Conservation (phyloP, 2,329 filamentous ascomycete genomes). For the Ceratocystis albifundus region DNA sequence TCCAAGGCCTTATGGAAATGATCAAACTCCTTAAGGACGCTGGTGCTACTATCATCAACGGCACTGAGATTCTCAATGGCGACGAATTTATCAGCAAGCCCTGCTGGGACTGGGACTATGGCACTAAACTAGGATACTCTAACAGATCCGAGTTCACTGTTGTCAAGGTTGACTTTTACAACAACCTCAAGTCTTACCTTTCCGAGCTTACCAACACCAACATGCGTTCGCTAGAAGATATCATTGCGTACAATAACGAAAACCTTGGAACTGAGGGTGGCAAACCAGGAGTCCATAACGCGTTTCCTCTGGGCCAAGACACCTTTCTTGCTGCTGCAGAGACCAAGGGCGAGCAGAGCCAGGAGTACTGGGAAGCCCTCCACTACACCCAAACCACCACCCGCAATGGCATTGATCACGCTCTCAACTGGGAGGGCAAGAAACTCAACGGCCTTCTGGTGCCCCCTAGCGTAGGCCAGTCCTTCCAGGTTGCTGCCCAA, state of each 20-base stretch:
- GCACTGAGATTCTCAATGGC: conserved; percentile 55
- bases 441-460: conserved; percentile 53
- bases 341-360: conserved; percentile 48
- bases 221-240: conserved; percentile 49
- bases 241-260: conserved; percentile 51
- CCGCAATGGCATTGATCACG: conserved; percentile 58
- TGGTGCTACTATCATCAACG: conserved; percentile 57
- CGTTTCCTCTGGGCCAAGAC: conserved; percentile 60
- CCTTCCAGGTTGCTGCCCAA: conserved; percentile 59
- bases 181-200: conserved; percentile 50
- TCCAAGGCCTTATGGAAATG: conserved; percentile 36
- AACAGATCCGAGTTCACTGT: conserved; percentile 66
- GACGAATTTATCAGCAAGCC: conserved; percentile 50
- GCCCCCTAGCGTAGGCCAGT: conserved; percentile 55
- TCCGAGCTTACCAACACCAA: conserved; percentile 50
- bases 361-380: conserved; percentile 57
- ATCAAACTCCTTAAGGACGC: conserved; percentile 41
- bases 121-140: conserved; percentile 47
- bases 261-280: conserved; percentile 59
- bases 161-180: conserved; percentile 60
- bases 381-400: conserved; percentile 47
- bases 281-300: conserved; percentile 44
- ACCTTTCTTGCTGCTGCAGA: conserved; percentile 52
- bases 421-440: conserved; percentile 35
- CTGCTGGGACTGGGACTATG: conserved; percentile 68